phyloP scores from a whole-genome alignment of 2,329 filamentous ascomycete genomes.

The Ceratocystis huliohia region DNA sequence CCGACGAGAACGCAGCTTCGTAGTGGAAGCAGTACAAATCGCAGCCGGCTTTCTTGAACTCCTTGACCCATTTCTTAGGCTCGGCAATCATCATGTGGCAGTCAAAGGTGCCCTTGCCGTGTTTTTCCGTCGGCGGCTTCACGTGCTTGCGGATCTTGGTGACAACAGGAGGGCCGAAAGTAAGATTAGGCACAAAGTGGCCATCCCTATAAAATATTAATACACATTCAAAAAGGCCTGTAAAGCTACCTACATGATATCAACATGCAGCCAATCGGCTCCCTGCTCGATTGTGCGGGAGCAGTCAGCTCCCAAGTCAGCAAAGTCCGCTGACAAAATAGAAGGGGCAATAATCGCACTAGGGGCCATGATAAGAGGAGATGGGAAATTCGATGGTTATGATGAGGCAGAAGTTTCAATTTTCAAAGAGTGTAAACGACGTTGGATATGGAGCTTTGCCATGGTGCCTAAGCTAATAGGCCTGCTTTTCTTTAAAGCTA shows the following conservation, averaged over 20 bases:
- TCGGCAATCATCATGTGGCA: constrained; percentile 99
- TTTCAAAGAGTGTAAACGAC: neutral
- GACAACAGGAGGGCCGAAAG: constrained; percentile 88
- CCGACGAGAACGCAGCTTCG: constrained; percentile 82
- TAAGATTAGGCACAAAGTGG: constrained; percentile 97
- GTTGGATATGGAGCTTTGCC: neutral
- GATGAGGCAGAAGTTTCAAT: neutral
- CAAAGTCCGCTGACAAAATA: constrained; percentile 97
- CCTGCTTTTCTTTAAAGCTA: neutral
- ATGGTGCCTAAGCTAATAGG: neutral
- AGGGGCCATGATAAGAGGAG: constrained; percentile 57
- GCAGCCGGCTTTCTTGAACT: constrained; percentile 86
- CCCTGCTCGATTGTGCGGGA: constrained; percentile 71
- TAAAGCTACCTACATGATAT: constrained; percentile 54
- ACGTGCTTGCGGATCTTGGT: constrained; percentile 86
- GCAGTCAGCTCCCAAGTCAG: constrained; percentile 73
- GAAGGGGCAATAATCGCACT: constrained; percentile 92
- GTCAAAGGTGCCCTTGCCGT: constrained; percentile 86
- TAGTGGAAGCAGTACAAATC: constrained; percentile 99
- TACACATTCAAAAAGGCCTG: neutral
- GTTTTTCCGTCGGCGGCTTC: constrained; percentile 52
- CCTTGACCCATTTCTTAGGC: constrained; percentile 97
- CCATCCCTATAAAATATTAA: constrained; percentile 58
- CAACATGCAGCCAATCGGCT: constrained; percentile 87
- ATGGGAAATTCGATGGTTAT: neutral